phyloP scores from a whole-genome alignment of 2,329 filamentous ascomycete genomes.

The Fusarium napiforme region DNA sequence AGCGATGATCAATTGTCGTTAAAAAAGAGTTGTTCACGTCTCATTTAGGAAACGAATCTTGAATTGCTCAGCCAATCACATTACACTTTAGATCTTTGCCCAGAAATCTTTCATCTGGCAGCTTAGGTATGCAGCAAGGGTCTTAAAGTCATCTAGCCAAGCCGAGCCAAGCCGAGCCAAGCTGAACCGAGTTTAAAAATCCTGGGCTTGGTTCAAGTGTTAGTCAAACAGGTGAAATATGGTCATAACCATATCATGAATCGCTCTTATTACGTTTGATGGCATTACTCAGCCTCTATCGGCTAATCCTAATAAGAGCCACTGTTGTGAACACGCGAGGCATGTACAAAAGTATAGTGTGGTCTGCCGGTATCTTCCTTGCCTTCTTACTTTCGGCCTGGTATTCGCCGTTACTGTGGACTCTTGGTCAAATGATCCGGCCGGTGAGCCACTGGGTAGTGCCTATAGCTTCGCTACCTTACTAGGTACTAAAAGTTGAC shows the following conservation, averaged over 20 bases:
- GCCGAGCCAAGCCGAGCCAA: slow-evolving; percentile 12
- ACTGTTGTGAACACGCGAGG: background rate
- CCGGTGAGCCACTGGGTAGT: background rate
- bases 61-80: slow-evolving; percentile 26
- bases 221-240: background rate
- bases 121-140: slow-evolving; percentile 28
- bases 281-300: slow-evolving; percentile 3
- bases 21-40: slow-evolving; percentile 30
- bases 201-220: background rate
- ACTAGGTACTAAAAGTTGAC: background rate
- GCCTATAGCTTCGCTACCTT: background rate
- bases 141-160: slow-evolving; percentile 14
- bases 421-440: background rate
- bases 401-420: background rate
- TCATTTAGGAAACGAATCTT: slow-evolving; percentile 19
- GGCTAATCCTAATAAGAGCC: background rate
- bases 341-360: background rate
- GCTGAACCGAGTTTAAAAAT: slow-evolving; percentile 5
- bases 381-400: background rate
- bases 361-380: background rate
- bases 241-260: background rate
- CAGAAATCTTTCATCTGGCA: slow-evolving; percentile 17
- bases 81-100: background rate
- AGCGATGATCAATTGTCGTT: slow-evolving; percentile 13
- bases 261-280: background rate